phyloP scores from a whole-genome alignment of 441 rosid genomes.

The Euphorbia schlechtendalii region DNA sequence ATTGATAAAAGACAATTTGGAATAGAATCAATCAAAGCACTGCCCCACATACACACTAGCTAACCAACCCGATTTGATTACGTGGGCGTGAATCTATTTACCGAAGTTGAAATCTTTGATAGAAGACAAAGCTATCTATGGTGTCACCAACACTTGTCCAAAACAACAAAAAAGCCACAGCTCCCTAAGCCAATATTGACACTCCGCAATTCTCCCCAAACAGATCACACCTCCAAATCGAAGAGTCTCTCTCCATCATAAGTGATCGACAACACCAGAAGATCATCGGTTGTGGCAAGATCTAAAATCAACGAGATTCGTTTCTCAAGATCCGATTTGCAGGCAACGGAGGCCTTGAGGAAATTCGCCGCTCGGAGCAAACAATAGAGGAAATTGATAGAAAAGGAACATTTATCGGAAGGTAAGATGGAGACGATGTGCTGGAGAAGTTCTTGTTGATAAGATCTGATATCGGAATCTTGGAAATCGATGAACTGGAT shows the following conservation, averaged over 20 bases:
- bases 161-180: too few relatives aligned
- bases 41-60: slow-evolving; percentile 49
- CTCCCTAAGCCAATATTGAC: too few relatives aligned
- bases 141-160: too few relatives aligned
- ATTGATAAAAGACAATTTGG: slow-evolving; percentile 23
- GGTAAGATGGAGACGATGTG: slow-evolving; percentile 65
- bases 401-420: slow-evolving; percentile 59
- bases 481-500: slow-evolving; percentile 27
- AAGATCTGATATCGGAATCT: slow-evolving; percentile 29
- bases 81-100: slow-evolving; percentile 37
- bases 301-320: too few relatives aligned
- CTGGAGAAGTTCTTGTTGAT: slow-evolving; percentile 54
- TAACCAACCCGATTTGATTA: slow-evolving; percentile 36
- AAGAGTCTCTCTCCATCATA: slow-evolving; percentile 71
- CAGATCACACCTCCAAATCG: slow-evolving; percentile 81
- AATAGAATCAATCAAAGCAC: slow-evolving; percentile 51
- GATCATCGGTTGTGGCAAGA: slow-evolving; percentile 69
- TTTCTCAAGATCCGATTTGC: slow-evolving; percentile 74
- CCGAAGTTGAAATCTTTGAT: slow-evolving; percentile 31
- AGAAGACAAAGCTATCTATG: slow-evolving; percentile 31
- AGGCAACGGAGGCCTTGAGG: slow-evolving; percentile 42
- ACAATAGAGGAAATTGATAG: slow-evolving; percentile 70
- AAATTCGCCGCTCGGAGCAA: slow-evolving; percentile 74
- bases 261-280: slow-evolving; percentile 61
- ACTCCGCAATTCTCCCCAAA: too few relatives aligned